Evolutionary conservation across 2,329 filamentous ascomycete species (phyloP), one percentile per base, ranked within the genome.

Genomic region (Fonsecaea monophora): DNA sequence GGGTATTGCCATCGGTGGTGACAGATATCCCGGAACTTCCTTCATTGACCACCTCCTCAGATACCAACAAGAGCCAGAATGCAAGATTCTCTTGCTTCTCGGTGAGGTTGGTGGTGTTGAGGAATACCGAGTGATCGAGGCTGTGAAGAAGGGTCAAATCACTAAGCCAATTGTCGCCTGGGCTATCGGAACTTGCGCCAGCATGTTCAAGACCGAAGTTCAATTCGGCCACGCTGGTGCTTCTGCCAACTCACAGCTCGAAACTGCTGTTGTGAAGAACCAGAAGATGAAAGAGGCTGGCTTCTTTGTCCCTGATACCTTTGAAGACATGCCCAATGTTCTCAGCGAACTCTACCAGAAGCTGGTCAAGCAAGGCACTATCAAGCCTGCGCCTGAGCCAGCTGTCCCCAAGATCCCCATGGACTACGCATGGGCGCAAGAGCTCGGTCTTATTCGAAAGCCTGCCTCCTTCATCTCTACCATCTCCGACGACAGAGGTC

Each of bases 201-300:
- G 92, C 87, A 95, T 99, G 93, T 96, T 99, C 87, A 98, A 97
- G 90, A 99, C 95, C 48, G 95, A 99, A 86, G 95, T 99, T 54
- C 95, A 99, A 83, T 99, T 99, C 84, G 95, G 95, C 77, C 95
- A 99, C 85, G 95, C 95, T 76, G 95, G 95, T 83, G 93, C 95
- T 62, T 97, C 97, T 74, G 95, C 95, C 86, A 99, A 99, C 89
- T 99, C 95, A 66, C 92, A 97, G 83, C 92, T 99, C 76, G 95
- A 99, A 88, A 98, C 95, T 68, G 95, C 95, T 65, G 90, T 92
- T 67, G 87, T 87, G 82, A 99, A 99, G 92, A 99, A 99, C 89
- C 89, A 95, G 88, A 87, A 86, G 75, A 99, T 99, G 95, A 90
- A 87, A 76, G 94, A 96, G 69, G 95, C 94, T 72, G 95, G 95